These are phyloP conservation scores for Cordia subcordata DNA, from an alignment of 257 asterid genomes.

Conservation along the genomic window DNA sequence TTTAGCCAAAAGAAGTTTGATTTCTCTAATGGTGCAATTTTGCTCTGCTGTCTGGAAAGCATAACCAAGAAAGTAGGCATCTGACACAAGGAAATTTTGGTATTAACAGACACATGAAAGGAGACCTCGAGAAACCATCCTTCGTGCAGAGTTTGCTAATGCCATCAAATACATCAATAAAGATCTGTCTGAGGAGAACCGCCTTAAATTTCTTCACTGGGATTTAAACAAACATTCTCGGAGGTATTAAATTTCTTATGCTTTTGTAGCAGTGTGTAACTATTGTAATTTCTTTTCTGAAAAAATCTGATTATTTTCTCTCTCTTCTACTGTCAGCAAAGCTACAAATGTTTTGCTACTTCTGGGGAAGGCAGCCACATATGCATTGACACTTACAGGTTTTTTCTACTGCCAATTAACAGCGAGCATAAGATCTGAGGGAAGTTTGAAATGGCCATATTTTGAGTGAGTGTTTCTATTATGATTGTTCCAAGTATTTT, in stretches of 20 bases:
- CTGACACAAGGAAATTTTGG: slow-evolving; percentile 19
- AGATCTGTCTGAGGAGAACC: slow-evolving; percentile 74
- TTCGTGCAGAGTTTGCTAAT: slow-evolving; percentile 81
- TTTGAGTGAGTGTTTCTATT: slow-evolving; percentile 52
- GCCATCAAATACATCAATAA: slow-evolving; percentile 84
- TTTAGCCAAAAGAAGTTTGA: too few species aligned
- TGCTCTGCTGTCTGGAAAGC: background rate
- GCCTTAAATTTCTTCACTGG: slow-evolving; percentile 92
- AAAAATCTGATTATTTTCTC: slow-evolving; percentile 22
- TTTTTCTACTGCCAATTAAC: slow-evolving; percentile 77
- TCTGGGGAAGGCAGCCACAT: slow-evolving; percentile 87
- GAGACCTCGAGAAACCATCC: slow-evolving; percentile 92
- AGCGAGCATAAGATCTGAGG: slow-evolving; percentile 43
- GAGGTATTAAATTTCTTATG: slow-evolving; percentile 45
- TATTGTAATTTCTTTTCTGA: slow-evolving; percentile 4
- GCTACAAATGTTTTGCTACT: slow-evolving; percentile 73
- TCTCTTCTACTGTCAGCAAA: slow-evolving; percentile 53
- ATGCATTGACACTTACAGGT: slow-evolving; percentile 85
- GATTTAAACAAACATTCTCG: slow-evolving; percentile 94
- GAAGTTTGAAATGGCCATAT: slow-evolving; percentile 45
- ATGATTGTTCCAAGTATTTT: slow-evolving; percentile 6
- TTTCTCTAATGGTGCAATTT: background rate
- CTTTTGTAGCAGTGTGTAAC: slow-evolving; percentile 7
- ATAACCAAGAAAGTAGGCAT: background rate
- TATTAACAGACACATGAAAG: slow-evolving; percentile 76